Conservation (phyloP, 228 moss, liverwort and hornwort genomes). For the Sphagnum fallax region DNA sequence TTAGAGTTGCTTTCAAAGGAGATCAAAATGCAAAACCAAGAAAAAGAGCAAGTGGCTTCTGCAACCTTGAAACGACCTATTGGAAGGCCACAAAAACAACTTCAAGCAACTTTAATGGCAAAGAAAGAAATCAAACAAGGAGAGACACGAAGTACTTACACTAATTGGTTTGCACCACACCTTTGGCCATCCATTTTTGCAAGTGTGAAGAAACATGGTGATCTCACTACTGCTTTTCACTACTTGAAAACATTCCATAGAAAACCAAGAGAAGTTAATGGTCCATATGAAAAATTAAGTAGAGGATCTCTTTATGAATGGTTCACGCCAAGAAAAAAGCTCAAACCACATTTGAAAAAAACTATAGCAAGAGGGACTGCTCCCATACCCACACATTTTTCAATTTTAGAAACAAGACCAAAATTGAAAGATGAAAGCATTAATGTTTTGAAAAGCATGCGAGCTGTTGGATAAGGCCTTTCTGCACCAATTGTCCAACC, state of each 20-base stretch:
- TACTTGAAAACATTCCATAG: background rate
- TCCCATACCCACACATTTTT: background rate
- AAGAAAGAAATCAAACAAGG: background rate
- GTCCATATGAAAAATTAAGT: background rate
- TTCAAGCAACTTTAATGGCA: background rate
- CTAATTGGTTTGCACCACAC: background rate
- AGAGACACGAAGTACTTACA: background rate
- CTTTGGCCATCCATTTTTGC: background rate
- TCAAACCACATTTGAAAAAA: background rate
- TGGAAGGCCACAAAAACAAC: background rate
- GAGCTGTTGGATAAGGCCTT: background rate
- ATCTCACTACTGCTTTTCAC: background rate
- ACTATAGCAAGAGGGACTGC: background rate
- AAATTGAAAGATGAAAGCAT: background rate
- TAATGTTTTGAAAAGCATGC: background rate
- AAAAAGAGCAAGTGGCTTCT: background rate
- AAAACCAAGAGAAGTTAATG: background rate
- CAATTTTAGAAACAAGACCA: background rate
- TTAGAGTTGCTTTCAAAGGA: background rate
- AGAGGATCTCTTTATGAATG: background rate
- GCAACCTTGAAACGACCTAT: background rate
- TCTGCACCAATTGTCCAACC: background rate
- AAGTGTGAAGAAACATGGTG: background rate
- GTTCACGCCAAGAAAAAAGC: background rate
- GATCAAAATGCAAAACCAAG: background rate